Base-by-base conservation (phyloP, 148 eudicot genomes). In the Persicaria maculosa region DNA sequence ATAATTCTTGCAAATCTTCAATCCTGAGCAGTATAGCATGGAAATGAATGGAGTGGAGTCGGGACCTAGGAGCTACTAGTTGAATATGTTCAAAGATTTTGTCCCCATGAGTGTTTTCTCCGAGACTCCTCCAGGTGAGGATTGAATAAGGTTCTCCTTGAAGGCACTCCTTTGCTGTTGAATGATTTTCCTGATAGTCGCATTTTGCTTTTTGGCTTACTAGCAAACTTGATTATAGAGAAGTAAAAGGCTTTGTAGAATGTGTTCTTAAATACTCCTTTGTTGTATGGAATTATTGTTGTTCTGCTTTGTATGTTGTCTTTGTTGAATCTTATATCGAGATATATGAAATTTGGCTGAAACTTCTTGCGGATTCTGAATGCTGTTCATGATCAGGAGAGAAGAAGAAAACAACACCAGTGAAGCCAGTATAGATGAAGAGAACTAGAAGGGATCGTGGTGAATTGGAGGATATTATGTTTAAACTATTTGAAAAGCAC, bases 361-460 rank as follows among this genome's bases (percentile, higher is more conserved):
- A 25, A 10, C 0, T 64, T 14, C 6, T 45, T 69, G 7, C 5
- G 36, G 73, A 46, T 50, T 25, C 70, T 65, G 1, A 65, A 72
- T 74, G 54, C 2, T 9, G n/a, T 20, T 50, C 55, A n/a, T 73
- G 47, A 74, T 22, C 74, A 93, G 98, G 98, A 93, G 25, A 22
- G 75, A 94, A 92, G 88, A 92, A 85, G 86, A 92, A 85, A 81
- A 71, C 93, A 77, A 79, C 79, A 75, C 96, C 98, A n/a, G 88
- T 90, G 9, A 95, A 95, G 83, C 88, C 84, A 68, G 74, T 83
- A 72, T 97, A 95, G 57, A 89, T 95, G 78, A 95, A 95, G 85
- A 88, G 97, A 82, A 95, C 98, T 68, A 90, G 98, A 84, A 92
- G 97, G 81, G 96, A 95, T 78, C 98, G 98, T 73, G 97, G 98